Base-by-base conservation (phyloP, 768 basidiomycete genomes). In the Tricholoma matsutake region DNA sequence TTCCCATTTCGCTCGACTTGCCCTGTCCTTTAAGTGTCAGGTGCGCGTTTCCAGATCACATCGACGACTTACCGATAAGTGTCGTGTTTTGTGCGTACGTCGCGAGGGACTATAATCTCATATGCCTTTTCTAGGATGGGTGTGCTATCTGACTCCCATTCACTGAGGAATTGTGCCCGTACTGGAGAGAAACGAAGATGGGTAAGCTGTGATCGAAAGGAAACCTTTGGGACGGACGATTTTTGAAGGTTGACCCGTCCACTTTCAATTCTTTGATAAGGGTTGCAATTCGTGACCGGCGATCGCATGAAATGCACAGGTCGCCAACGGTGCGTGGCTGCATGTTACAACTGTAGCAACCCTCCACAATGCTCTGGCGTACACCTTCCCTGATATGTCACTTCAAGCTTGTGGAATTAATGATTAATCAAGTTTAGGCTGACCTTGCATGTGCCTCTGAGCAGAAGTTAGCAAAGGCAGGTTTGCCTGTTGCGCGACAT, bases 381-480 rank as follows among this genome's bases (percentile, higher is more conserved):
- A 87, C 84, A 47, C 81, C 85, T 61, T 82, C 76, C 70, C 86
- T 87, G 60, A 29, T 63, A 57, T 45, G 49, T 35, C 41, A 43
- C 20, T 54, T 65, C 47, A 56, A 57, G 18, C 22, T 20, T 51
- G 28, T 47, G 6, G 37, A 60, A 4, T 43, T 18, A 45, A 43
- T 56, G 53, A 45, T 14, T 22, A 56, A 47, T 14, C 28, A 56
- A 47, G 14, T 13, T 39, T 45, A 62, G 20, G 68, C 79, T 64
- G 71, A 83, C 87, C 75, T 84, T 59, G 81, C 83, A 66, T 88
- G 86, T 29, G 72, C 78, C 58, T 83, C 82, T 6, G 83, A 84
- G 68, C 86, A 88, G 68, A 84, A 87, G 59, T 79, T 78, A 31
- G 75, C 77, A 65, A 83, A 81, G 28, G 77, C 76, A 25, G 81